Evolutionary conservation across 2,329 filamentous ascomycete species (phyloP), one percentile per base, ranked within the genome.

Genomic region (Coniella vitis): DNA sequence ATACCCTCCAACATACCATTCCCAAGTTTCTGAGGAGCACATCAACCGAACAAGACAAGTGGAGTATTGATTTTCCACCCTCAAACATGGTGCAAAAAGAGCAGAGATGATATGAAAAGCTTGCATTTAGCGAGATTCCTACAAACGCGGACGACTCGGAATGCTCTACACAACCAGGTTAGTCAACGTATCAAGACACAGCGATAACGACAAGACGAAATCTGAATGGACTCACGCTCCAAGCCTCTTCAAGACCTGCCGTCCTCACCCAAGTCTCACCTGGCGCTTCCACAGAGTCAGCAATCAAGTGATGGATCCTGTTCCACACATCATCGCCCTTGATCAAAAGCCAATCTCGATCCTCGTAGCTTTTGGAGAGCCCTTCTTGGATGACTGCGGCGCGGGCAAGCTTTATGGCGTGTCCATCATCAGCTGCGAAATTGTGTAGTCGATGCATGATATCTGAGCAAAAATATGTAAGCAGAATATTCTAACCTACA

Each of bases 341-440:
- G 35, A 88, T 64, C 45, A 67, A 64, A 25, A 79, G 70, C 70
- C 75, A 75, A 3, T 72, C 65, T 48, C 62, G 68, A 20, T 69
- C 63, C 12, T 62, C 58, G 56, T 69, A 84, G 36, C 63, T 62
- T 55, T 61, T 58, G 45, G 73, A 76, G 1, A 75, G 59, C 29
- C 71, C 61, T 61, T 84, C 72, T 1, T 80, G 87, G 57, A 89
- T 66, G 4, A 77, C 76, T 16, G 93, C 64, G 1, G 87, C 83
- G 29, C 90, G 72, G 7, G 84, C 72, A 4, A 94, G 67, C 65
- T 96, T 96, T 47, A 83, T 73, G 9, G 81, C 74, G 66, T 97
- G 91, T 0, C 90, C 90, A 64, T 96, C 90, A 56, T 95, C 90
- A 0, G 74, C 60, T 4, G 17, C 29, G 31, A 76, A 60, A 9